Percentiles rank a stretch among this genome's conserved stretches.
Evolutionary conservation across 2,329 filamentous ascomycete species (phyloP).

Genomic region (Aspergillus candidus): DNA sequence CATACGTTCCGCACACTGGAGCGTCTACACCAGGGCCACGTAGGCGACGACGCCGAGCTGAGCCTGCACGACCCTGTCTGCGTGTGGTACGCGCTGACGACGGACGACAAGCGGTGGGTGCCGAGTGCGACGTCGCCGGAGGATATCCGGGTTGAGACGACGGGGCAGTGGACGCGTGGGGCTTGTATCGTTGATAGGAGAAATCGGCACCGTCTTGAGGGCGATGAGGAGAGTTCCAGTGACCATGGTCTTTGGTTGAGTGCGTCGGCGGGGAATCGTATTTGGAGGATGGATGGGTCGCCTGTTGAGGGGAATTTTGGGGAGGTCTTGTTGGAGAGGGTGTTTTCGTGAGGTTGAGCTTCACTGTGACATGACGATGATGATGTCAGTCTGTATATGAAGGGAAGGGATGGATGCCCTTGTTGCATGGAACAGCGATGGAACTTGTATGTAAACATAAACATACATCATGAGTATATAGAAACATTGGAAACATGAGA

Average conservation of each 20-base stretch:
- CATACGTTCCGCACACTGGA: conserved; percentile 65
- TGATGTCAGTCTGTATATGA: no score
- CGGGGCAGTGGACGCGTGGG: conserved; percentile 89
- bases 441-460: no score
- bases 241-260: conserved; percentile 76
- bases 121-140: conserved; percentile 53
- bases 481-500: no score
- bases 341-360: conserved; percentile 44
- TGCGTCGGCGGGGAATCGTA: conserved; percentile 65
- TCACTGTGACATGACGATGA: no score
- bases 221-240: conserved; percentile 55
- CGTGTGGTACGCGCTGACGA: conserved; percentile 69
- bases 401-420: no score
- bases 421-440: no score
- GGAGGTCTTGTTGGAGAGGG: conserved; percentile 55
- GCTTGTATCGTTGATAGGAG: conserved; percentile 82
- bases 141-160: conserved; percentile 83
- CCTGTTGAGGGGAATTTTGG: conserved; percentile 66
- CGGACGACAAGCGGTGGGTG: conserved; percentile 32
- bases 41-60: conserved; percentile 48
- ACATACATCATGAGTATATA: no score
- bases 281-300: conserved; percentile 64
- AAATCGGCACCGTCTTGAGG: conserved; percentile 39
- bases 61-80: conserved; percentile 73
- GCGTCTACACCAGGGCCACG: conserved; percentile 51